Conservation (phyloP, 2,329 filamentous ascomycete species). For the Colletotrichum karsti region DNA sequence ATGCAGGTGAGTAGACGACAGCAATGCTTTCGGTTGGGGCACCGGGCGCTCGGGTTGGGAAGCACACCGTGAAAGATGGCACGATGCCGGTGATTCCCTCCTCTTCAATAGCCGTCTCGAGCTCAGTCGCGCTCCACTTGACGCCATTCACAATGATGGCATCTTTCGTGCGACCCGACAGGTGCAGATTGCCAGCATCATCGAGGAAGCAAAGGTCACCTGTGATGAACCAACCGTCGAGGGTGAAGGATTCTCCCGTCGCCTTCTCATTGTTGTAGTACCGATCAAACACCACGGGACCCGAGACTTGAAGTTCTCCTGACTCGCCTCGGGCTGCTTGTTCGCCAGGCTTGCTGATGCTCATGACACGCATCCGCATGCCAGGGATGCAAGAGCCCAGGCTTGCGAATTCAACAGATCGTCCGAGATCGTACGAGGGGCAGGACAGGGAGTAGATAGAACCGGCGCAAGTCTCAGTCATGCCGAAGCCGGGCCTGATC, state of each 20-base stretch:
- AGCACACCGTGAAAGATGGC: constrained; percentile 46
- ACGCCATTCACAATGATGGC: constrained; percentile 56
- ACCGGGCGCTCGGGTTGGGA: constrained; percentile 38
- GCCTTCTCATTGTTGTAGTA: constrained; percentile 69
- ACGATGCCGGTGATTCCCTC: constrained; percentile 34
- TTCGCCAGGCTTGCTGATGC: constrained; percentile 21
- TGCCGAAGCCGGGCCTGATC: constrained; percentile 53
- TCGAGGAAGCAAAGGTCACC: constrained; percentile 48
- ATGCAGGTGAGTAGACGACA: constrained; percentile 47
- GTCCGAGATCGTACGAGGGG: constrained; percentile 46
- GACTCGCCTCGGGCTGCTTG: constrained; percentile 35
- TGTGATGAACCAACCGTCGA: constrained; percentile 53
- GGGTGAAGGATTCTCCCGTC: constrained; percentile 64
- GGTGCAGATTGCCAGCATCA: constrained; percentile 39
- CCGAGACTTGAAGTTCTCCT: constrained; percentile 68
- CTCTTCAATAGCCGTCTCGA: constrained; percentile 49
- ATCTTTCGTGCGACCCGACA: constrained; percentile 51
- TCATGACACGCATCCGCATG: constrained; percentile 47
- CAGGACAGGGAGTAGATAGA: constrained; percentile 51
- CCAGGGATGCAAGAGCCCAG: constrained; percentile 48
- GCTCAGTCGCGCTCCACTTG: constrained; percentile 46
- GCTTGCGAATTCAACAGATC: constrained; percentile 40
- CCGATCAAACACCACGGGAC: constrained; percentile 68
- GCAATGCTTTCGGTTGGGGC: constrained; percentile 46
- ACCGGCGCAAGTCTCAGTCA: constrained; percentile 64